Conservation (phyloP, 352 stramenopile genomes). For the Globisporangium cederbergense region DNA sequence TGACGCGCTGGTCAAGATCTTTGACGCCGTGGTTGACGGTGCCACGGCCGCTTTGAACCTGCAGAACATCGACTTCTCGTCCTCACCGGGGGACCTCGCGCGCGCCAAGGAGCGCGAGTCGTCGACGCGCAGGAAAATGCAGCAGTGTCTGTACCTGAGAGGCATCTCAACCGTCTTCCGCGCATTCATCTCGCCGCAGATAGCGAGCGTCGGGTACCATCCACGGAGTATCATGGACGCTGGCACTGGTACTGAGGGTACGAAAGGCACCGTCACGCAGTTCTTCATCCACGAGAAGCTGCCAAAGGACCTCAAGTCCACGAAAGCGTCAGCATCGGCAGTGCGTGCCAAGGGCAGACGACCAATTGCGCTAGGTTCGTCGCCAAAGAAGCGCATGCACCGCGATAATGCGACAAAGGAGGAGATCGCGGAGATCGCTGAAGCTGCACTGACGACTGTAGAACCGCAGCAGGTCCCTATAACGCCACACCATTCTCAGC, state of each 20-base stretch:
- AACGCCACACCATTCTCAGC: neutral
- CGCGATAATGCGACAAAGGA: conserved; percentile 21
- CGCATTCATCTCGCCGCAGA: conserved; percentile 38
- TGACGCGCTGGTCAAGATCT: conserved; percentile 45
- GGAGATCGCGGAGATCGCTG: conserved; percentile 12
- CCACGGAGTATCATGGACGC: conserved; percentile 27
- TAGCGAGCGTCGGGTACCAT: conserved; percentile 41
- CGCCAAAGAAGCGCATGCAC: conserved; percentile 18
- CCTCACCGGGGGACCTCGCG: conserved; percentile 30
- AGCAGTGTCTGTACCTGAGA: conserved; percentile 56
- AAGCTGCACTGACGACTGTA: neutral
- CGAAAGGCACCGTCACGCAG: neutral
- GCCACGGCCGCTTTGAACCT: conserved; percentile 44
- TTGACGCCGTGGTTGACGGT: conserved; percentile 38
- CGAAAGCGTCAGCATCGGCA: neutral
- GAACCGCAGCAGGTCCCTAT: neutral
- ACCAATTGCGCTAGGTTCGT: neutral
- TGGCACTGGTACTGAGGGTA: neutral
- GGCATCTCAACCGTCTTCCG: conserved; percentile 43
- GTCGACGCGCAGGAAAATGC: conserved; percentile 38
- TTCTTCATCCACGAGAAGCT: conserved; percentile 16
- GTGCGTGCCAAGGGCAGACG: conserved; percentile 3
- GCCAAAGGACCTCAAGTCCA: conserved; percentile 11
- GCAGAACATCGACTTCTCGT: conserved; percentile 38
- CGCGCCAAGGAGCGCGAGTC: conserved; percentile 27